Percentiles rank a stretch among this genome's conserved stretches.
These are phyloP conservation scores for Macrocybe gigantea DNA, from an alignment of 768 basidiomycete species.

Conservation along the genomic window DNA sequence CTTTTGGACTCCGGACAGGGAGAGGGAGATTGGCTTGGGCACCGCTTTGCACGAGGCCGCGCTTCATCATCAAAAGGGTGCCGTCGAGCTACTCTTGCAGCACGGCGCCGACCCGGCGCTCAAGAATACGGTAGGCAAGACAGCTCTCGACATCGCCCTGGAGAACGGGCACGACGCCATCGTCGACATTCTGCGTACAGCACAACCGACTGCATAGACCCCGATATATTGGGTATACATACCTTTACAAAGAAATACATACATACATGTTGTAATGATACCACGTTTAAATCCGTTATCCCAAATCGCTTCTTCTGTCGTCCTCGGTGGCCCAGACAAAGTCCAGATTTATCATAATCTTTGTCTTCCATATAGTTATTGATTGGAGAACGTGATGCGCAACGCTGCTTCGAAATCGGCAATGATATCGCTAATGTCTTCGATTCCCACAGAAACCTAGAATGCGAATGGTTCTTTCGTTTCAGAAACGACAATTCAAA, in stretches of 20 bases:
- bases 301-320: too few species aligned
- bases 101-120: background rate
- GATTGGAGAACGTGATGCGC: background rate
- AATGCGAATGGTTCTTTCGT: background rate
- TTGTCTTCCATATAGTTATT: too few species aligned
- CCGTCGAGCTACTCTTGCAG: background rate
- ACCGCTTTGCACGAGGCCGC: conserved; percentile 12
- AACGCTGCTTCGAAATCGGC: conserved; percentile 29
- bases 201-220: too few species aligned
- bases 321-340: too few species aligned
- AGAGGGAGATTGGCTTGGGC: conserved; percentile 11
- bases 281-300: too few species aligned
- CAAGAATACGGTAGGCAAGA: background rate
- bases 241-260: too few species aligned
- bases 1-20: conserved; percentile 3
- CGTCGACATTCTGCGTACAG: background rate
- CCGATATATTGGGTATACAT: too few species aligned
- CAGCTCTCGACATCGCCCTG: background rate
- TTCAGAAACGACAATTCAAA: background rate
- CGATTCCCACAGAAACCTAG: conserved; percentile 32
- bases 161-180: background rate
- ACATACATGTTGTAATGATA: too few species aligned
- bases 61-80: conserved; percentile 5
- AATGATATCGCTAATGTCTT: conserved; percentile 32
- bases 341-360: too few species aligned